A percentile compares a stretch with the other conserved stretches of the same genome.
phyloP scores from a whole-genome alignment of 169 alveolate genomes.

The Plasmodium relictum region DNA sequence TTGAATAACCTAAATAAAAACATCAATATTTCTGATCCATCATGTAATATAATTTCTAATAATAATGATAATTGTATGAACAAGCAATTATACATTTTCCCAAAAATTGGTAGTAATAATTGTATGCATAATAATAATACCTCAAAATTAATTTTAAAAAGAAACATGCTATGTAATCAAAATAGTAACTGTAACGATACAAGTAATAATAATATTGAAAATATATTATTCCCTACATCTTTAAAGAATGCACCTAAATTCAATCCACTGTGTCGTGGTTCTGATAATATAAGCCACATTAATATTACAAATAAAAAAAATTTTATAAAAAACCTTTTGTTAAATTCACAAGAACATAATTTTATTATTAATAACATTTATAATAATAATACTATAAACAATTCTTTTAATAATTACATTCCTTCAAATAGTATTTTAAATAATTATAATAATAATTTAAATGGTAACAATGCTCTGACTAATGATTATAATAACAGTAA shows the following conservation, averaged over 20 bases:
- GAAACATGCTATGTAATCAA: not conserved
- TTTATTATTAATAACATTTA: conserved; percentile 3
- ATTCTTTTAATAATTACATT: not conserved
- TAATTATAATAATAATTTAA: not conserved
- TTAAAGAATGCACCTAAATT: not conserved
- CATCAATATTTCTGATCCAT: not conserved
- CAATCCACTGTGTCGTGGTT: not conserved
- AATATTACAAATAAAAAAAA: not conserved
- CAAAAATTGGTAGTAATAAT: not conserved
- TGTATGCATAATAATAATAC: not conserved
- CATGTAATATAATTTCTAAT: not conserved
- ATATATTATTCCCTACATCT: not conserved
- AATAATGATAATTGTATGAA: too few relatives aligned
- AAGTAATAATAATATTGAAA: not conserved
- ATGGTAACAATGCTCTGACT: not conserved
- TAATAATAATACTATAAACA: not conserved
- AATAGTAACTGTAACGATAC: not conserved
- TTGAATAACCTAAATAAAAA: not conserved
- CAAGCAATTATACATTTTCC: not conserved
- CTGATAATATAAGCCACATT: not conserved
- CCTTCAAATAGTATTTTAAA: not conserved
- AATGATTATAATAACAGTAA: not conserved
- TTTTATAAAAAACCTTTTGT: not conserved
- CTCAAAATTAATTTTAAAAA: not conserved
- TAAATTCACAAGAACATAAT: conserved; percentile 5